Percentiles rank a stretch among this genome's conserved stretches.
phyloP scores from a whole-genome alignment of 106 monocot genomes.

The Ottelia alismoides region DNA sequence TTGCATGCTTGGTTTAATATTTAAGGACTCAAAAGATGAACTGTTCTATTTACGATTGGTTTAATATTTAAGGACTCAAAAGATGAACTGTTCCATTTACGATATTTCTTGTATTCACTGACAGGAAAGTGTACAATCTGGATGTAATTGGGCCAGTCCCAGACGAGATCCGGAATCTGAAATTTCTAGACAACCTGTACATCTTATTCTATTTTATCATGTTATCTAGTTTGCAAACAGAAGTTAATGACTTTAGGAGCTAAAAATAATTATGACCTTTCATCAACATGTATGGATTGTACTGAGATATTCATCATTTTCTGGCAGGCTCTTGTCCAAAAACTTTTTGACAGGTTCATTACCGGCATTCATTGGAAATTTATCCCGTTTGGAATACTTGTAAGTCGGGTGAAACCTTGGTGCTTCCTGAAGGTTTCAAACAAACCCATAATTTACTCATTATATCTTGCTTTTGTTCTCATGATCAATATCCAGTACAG shows the following conservation, averaged over 20 bases:
- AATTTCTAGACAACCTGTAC: conserved; percentile 2
- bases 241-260: background rate
- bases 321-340: conserved; percentile 1
- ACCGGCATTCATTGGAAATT: conserved; percentile 7
- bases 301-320: background rate
- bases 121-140: conserved; percentile 6
- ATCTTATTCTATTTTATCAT: background rate
- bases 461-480: background rate
- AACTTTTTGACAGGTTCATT: conserved; percentile 9
- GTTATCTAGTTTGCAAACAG: background rate
- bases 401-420: background rate
- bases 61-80: too few species aligned
- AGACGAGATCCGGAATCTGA: conserved; percentile 7
- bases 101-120: background rate
- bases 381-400: conserved; percentile 2
- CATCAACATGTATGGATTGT: background rate
- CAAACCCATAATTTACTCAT: background rate
- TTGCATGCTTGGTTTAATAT: too few species aligned
- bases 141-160: conserved; percentile 7
- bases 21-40: too few species aligned
- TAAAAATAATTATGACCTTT: background rate
- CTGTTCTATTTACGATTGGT: too few species aligned
- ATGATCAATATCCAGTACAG: background rate
- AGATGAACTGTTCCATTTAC: too few species aligned
- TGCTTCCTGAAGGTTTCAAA: background rate